Evolutionary conservation across 805 yeast species (phyloP).

Genomic region (Candida multigemmis): DNA sequence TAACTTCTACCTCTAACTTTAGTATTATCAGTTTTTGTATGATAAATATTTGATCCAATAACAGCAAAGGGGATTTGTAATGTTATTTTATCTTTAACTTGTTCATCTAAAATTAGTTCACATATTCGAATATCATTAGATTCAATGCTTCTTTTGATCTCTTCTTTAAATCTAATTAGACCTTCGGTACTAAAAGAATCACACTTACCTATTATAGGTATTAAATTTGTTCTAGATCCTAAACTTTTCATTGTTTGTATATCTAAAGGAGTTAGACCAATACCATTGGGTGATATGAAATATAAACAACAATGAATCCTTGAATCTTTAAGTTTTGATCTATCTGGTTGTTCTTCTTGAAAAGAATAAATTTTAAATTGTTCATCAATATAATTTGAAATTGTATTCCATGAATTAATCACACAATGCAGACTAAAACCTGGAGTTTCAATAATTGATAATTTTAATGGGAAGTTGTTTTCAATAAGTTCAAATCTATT

Average conservation of each 20-base stretch:
- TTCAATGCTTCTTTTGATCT: constrained; percentile 14
- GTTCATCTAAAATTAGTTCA: constrained; percentile 19
- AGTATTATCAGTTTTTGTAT: constrained; percentile 19
- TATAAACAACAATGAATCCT: constrained; percentile 83
- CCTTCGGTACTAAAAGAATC: constrained; percentile 23
- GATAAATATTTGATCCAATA: constrained; percentile 50
- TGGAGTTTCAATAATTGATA: constrained; percentile 62
- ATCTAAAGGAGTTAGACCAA: constrained; percentile 32
- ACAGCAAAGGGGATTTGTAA: constrained; percentile 59
- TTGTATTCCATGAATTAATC: constrained; percentile 41
- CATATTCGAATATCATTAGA: constrained; percentile 19
- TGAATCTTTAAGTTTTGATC: constrained; percentile 36
- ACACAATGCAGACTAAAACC: constrained; percentile 69
- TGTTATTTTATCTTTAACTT: constrained; percentile 20
- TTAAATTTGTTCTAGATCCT: constrained; percentile 22
- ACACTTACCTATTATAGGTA: constrained; percentile 30
- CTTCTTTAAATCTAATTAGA: constrained; percentile 12
- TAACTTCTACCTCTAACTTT: constrained; percentile 67
- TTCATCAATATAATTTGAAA: constrained; percentile 69
- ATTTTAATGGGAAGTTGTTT: constrained; percentile 45
- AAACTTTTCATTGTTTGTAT: constrained; percentile 25
- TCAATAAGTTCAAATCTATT: constrained; percentile 50
- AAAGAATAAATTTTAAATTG: constrained; percentile 58
- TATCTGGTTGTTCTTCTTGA: constrained; percentile 51
- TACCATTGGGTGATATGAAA: constrained; percentile 65